phyloP scores from a whole-genome alignment of 352 stramenopile genomes.

The Phytopythium boreale region DNA sequence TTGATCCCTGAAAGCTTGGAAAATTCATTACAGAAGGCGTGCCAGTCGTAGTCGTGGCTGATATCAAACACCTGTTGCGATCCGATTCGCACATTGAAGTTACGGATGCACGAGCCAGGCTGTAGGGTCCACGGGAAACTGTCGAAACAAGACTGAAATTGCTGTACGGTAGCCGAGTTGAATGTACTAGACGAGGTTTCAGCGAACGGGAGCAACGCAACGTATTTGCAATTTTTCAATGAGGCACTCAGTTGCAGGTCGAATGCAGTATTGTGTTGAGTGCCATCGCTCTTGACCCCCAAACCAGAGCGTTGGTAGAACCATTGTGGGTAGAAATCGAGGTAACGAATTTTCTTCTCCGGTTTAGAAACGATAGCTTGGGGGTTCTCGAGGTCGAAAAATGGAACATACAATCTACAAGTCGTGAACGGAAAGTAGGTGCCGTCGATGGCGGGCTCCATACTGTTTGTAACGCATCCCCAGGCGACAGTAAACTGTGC shows the following conservation, averaged over 20 bases:
- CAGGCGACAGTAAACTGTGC: constrained; percentile 1
- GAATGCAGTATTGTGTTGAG: constrained; percentile 1
- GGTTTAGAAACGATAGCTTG: not conserved
- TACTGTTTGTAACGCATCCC: not conserved
- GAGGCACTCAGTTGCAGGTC: not conserved
- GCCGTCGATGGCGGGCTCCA: not conserved
- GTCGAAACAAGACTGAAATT: constrained; percentile 11
- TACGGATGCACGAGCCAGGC: constrained; percentile 6
- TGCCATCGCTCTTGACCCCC: not conserved
- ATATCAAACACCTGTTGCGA: constrained; percentile 17
- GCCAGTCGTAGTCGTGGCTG: constrained; percentile 20
- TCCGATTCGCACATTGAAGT: constrained; percentile 17
- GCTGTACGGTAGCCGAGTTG: not conserved
- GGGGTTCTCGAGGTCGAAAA: not conserved
- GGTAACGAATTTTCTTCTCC: not conserved
- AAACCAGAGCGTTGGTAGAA: not conserved
- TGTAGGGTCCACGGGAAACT: constrained; percentile 11
- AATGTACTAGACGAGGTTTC: not conserved
- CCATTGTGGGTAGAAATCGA: not conserved
- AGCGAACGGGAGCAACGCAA: not conserved
- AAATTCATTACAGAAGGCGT: constrained; percentile 14
- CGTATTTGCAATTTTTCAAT: not conserved
- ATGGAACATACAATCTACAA: not conserved
- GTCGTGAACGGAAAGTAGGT: not conserved
- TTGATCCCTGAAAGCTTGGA: constrained; percentile 21